Percentiles rank a stretch among this genome's conserved stretches.
These are phyloP conservation scores for Salvia rosmarinus DNA, from an alignment of 257 asterid genomes.

Conservation along the genomic window DNA sequence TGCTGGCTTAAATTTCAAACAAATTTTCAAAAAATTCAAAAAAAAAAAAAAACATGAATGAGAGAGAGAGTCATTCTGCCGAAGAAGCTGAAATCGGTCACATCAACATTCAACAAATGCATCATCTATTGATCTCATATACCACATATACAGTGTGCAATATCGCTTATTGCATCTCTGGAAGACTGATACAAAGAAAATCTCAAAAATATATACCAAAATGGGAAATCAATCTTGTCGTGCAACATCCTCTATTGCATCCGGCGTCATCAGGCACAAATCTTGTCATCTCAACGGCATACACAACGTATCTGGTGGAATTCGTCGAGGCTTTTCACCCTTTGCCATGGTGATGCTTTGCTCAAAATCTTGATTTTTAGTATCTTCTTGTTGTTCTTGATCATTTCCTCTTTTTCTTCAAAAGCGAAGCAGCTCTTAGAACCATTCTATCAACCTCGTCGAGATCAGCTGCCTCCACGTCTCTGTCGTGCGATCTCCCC, in stretches of 20 bases:
- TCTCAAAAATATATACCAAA: not conserved
- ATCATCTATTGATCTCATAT: not conserved
- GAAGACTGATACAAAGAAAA: not conserved
- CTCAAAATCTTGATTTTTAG: not conserved
- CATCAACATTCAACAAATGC: too few relatives aligned
- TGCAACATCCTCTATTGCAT: not conserved
- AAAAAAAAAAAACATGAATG: too few relatives aligned
- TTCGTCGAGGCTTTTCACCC: not conserved
- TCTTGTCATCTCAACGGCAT: not conserved
- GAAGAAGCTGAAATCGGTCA: too few relatives aligned
- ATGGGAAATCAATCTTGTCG: not conserved
- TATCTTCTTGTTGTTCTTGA: constrained; percentile 25
- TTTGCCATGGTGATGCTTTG: not conserved
- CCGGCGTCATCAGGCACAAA: not conserved
- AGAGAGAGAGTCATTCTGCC: too few relatives aligned
- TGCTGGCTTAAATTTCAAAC: too few relatives aligned
- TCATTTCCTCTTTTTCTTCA: constrained; percentile 68
- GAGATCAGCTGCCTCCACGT: constrained; percentile 51
- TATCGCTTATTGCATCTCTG: not conserved
- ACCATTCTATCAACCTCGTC: constrained; percentile 87
- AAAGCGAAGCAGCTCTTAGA: constrained; percentile 80
- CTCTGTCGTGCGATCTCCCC: constrained; percentile 46
- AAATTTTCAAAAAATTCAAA: too few relatives aligned
- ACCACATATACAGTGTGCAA: too few relatives aligned
- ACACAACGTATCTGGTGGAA: too few relatives aligned